Conservation (phyloP, 257 asterid species). For the Verbena officinalis region DNA sequence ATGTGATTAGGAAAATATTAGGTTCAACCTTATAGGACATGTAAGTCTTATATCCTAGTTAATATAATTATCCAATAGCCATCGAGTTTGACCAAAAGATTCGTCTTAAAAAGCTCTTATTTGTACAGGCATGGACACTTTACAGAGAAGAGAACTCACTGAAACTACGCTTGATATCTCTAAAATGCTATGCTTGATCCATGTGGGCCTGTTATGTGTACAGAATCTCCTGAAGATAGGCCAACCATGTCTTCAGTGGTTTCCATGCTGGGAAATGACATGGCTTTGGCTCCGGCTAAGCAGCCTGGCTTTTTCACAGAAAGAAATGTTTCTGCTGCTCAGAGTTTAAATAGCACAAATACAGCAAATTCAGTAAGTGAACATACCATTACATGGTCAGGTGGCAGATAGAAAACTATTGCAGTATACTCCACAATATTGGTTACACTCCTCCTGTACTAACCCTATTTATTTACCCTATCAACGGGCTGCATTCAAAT, state of each 20-base stretch:
- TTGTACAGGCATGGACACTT: slow-evolving; percentile 38
- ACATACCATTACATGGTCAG: background rate
- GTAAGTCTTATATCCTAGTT: background rate
- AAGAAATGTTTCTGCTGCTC: slow-evolving; percentile 6
- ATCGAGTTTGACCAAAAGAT: background rate
- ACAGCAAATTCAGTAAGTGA: slow-evolving; percentile 7
- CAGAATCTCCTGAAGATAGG: slow-evolving; percentile 32
- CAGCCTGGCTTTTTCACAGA: slow-evolving; percentile 39
- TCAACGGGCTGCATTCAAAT: background rate
- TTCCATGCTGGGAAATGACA: slow-evolving; percentile 34
- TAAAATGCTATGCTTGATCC: slow-evolving; percentile 30
- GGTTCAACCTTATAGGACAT: slow-evolving; percentile 47
- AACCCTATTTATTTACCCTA: background rate
- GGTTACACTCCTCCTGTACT: background rate
- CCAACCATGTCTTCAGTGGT: slow-evolving; percentile 36
- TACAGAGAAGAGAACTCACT: slow-evolving; percentile 28
- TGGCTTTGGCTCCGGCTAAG: slow-evolving; percentile 30
- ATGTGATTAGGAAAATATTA: too few species aligned
- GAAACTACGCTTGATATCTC: slow-evolving; percentile 23
- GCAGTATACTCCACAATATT: background rate
- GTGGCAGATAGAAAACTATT: background rate
- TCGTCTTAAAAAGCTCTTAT: background rate
- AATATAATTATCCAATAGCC: background rate
- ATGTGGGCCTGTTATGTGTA: slow-evolving; percentile 30
- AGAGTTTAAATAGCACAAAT: background rate